A percentile compares a stretch with the other conserved stretches of the same genome.
phyloP scores from a whole-genome alignment of 208 protist species.

The Trypanosomatidae sp. region DNA sequence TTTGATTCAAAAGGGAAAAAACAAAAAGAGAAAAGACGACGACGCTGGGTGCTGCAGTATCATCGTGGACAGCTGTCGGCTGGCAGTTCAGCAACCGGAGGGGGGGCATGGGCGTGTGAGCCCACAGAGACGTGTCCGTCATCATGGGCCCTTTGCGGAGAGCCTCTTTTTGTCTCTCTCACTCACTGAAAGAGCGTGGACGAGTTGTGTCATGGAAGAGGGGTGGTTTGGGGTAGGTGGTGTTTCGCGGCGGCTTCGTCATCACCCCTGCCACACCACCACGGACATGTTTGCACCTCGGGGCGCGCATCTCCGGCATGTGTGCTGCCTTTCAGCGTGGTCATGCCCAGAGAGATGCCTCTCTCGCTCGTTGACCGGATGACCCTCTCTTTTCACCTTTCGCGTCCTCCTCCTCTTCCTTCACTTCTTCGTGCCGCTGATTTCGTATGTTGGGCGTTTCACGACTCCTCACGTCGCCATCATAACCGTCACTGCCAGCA shows the following conservation, averaged over 20 bases:
- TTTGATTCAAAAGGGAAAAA: neutral
- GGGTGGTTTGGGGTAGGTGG: neutral
- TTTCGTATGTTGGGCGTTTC: neutral
- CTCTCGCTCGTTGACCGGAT: neutral
- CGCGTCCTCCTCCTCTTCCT: neutral
- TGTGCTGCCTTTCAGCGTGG: neutral
- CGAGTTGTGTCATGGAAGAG: neutral
- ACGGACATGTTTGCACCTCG: neutral
- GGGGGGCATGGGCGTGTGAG: neutral
- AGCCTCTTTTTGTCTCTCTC: neutral
- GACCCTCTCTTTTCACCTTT: neutral
- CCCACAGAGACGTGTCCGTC: neutral
- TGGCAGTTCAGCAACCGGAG: neutral
- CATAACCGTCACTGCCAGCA: neutral
- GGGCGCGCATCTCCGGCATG: neutral
- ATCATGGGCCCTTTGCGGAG: neutral
- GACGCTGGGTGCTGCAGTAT: neutral
- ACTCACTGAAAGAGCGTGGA: neutral
- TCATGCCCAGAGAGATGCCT: neutral
- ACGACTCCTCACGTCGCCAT: neutral
- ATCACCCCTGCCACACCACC: neutral
- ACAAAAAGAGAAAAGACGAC: neutral
- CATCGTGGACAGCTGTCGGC: neutral
- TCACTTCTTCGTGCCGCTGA: neutral
- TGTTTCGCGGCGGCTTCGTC: neutral